A percentile compares a stretch with the other conserved stretches of the same genome.
Conservation (phyloP, 2,329 filamentous ascomycete genomes). For the Amauroascus niger region DNA sequence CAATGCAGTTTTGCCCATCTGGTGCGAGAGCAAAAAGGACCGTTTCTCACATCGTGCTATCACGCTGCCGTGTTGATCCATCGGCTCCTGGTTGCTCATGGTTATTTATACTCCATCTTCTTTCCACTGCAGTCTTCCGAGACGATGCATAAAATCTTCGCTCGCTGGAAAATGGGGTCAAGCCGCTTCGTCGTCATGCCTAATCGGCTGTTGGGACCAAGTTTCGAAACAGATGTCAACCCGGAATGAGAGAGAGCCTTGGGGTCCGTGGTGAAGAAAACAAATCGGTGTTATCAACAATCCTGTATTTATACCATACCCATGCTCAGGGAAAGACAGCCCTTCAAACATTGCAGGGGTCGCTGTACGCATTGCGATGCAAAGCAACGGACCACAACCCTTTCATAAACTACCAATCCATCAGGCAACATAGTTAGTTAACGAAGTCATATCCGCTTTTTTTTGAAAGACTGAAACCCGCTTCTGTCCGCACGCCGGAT, state of each 20-base stretch:
- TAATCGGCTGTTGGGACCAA: background rate
- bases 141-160: conserved; percentile 13
- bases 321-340: background rate
- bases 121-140: conserved; percentile 17
- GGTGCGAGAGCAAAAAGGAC: conserved; percentile 5
- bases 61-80: conserved; percentile 13
- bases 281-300: background rate
- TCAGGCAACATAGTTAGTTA: no score
- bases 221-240: conserved; percentile 13
- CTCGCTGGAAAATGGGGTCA: conserved; percentile 11
- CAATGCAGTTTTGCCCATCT: conserved; percentile 9
- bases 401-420: no score
- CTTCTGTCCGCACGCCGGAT: background rate
- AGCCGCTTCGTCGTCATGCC: conserved; percentile 15
- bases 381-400: no score
- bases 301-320: background rate
- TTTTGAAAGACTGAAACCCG: no score
- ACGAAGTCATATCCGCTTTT: no score
- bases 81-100: conserved; percentile 13
- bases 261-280: no score
- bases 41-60: conserved; percentile 16
- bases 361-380: no score
- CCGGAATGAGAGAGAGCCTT: conserved; percentile 17
- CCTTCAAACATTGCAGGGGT: background rate
- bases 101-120: conserved; percentile 13